Evolutionary conservation across 306 rosid species (phyloP), one percentile per base, ranked within the genome.

Genomic region (Sechiopsis laciniata): DNA sequence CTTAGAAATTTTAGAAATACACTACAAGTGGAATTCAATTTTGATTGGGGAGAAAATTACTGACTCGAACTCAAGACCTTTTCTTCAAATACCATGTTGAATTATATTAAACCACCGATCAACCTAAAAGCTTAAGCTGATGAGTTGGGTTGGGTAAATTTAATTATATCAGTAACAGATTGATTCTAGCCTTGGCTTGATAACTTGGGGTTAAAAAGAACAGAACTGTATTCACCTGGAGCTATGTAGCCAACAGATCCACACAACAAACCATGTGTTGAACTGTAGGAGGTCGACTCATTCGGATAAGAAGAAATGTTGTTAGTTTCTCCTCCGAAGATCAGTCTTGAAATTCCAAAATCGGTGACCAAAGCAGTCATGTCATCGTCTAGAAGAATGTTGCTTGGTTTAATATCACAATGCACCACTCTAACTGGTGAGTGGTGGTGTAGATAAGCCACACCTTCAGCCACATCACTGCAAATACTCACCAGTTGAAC

Each of bases 241-340:
- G 98, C 95, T 64, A 94, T 91, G 40, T 94, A 94, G 80, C 98
- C 98, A 72, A 90, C 61, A 15, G 98, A 89, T 10, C 97, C 98
- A 72, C 92, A 87, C 54, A 91, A 46, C 78, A 94, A 82, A 68
- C 92, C 95, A 73, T 89, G 82, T 75, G 90, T 86, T 40, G 96
- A 85, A 80, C 85, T 85, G 83, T 84, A 79, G 64, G 90, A 85
- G 67, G 78, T 56, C 4, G 92, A 81, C 54, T 77, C 81, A 71
- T 46, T 62, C 3, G 65, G 80, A 74, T 56, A 58, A 6, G 61
- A 55, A 51, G 76, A 42, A 17, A 63, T 12, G 12, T 2, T 58
- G 62, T 26, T 66, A 48, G 83, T 83, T 55, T 83, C 78, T 0
- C 50, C 82, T 7, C 82, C 86, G 56, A 86, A 84, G 8, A 87